Conservation (phyloP, 2,329 filamentous ascomycete genomes). For the Aspergillus tanneri region DNA sequence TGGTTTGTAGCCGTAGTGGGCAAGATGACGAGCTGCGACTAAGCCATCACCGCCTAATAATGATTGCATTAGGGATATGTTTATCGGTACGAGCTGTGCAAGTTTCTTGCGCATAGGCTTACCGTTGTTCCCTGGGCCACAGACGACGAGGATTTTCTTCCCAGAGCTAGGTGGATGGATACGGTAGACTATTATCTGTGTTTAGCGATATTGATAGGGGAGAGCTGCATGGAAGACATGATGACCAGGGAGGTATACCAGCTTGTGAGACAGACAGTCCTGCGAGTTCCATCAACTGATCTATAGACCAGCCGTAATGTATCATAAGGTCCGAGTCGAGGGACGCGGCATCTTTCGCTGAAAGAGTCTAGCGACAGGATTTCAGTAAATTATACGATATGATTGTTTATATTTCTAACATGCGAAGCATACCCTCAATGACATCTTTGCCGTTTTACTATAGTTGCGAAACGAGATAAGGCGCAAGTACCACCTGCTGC, state of each 20-base stretch:
- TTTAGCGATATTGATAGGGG: background rate
- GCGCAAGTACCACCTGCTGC: constrained; percentile 14
- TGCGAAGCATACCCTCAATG: constrained; percentile 39
- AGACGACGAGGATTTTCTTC: constrained; percentile 77
- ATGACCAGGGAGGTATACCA: constrained; percentile 51
- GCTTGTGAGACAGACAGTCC: constrained; percentile 91
- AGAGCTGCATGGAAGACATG: background rate
- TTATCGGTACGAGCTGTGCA: no score
- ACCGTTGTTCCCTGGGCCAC: constrained; percentile 74
- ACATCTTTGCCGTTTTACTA: constrained; percentile 38
- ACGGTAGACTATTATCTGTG: constrained; percentile 64
- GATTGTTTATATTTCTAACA: background rate
- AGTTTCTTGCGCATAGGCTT: constrained; percentile 10
- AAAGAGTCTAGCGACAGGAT: constrained; percentile 64
- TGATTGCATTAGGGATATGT: background rate
- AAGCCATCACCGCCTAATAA: constrained; percentile 81
- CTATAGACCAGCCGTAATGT: constrained; percentile 80
- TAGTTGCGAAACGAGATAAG: constrained; percentile 23
- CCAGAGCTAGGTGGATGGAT: constrained; percentile 75
- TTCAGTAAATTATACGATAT: background rate
- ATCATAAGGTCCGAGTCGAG: constrained; percentile 94
- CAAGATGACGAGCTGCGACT: constrained; percentile 87
- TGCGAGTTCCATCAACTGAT: constrained; percentile 96
- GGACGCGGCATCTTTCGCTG: constrained; percentile 80
- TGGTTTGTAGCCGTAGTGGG: constrained; percentile 87